Conservation (phyloP, 2,329 filamentous ascomycete species). For the Pseudofabraea citricarpa region DNA sequence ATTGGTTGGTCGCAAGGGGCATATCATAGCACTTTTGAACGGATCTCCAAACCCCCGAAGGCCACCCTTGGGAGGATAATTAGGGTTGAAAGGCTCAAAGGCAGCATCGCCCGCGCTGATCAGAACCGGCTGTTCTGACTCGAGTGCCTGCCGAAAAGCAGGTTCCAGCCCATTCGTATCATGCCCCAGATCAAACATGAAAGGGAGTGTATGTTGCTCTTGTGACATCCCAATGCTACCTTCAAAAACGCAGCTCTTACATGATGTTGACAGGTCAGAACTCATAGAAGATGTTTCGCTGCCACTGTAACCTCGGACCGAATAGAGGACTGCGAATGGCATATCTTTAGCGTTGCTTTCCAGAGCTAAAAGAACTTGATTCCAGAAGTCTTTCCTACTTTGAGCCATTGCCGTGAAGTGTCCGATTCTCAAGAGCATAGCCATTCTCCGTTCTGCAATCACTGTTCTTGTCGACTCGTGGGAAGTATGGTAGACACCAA, state of each 20-base stretch:
- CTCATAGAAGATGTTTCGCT: not conserved
- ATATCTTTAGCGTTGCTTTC: not conserved
- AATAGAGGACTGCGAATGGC: not conserved
- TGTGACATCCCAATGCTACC: not conserved
- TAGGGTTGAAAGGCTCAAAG: not conserved
- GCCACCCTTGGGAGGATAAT: not conserved
- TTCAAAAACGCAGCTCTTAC: not conserved
- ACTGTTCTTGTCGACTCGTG: not conserved
- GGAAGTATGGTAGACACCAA: not conserved
- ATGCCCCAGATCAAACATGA: not conserved
- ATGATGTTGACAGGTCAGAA: not conserved
- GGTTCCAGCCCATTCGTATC: not conserved
- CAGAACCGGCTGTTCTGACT: not conserved
- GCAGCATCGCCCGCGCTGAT: not conserved
- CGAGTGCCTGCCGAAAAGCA: not conserved
- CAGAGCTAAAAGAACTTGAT: not conserved
- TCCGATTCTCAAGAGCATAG: not conserved
- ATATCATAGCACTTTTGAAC: not conserved
- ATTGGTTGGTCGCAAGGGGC: not conserved
- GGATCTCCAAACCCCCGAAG: not conserved
- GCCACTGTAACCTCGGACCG: not conserved
- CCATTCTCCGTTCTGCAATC: not conserved
- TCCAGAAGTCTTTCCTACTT: not conserved
- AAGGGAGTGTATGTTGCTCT: not conserved
- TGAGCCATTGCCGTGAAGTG: not conserved